Evolutionary conservation across 768 basidiomycete species (phyloP).

Genomic region (Heimioporus sp.): DNA sequence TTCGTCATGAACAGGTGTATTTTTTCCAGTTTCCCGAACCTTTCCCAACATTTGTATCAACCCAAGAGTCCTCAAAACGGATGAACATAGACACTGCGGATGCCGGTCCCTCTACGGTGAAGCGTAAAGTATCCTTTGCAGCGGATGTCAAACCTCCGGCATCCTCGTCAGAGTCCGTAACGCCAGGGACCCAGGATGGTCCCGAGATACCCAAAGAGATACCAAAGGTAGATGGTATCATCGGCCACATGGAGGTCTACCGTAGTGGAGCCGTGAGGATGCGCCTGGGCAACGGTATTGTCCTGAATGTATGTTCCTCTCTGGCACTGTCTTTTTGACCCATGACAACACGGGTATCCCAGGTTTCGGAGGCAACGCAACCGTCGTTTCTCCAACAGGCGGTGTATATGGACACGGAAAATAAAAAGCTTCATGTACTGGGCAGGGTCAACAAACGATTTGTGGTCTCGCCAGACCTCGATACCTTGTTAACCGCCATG

Average conservation of each 20-base stretch:
- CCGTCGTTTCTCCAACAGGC: constrained; percentile 90
- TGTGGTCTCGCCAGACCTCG: constrained; percentile 80
- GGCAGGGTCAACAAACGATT: constrained; percentile 89
- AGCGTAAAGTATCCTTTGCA: constrained; percentile 62
- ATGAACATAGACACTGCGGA: constrained; percentile 34
- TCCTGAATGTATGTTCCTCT: constrained; percentile 64
- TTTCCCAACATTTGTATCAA: constrained; percentile 69
- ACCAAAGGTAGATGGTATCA: constrained; percentile 64
- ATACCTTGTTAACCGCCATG: constrained; percentile 66
- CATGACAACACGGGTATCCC: constrained; percentile 25
- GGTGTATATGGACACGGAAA: constrained; percentile 61
- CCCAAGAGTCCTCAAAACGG: constrained; percentile 26
- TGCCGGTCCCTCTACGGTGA: constrained; percentile 24
- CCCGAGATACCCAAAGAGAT: constrained; percentile 26
- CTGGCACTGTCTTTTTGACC: neutral
- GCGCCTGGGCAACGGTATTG: constrained; percentile 74
- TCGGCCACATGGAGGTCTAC: constrained; percentile 85
- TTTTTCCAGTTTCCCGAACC: constrained; percentile 90
- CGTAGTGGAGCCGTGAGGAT: constrained; percentile 85
- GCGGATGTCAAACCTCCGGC: constrained; percentile 54
- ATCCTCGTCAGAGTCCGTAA: constrained; percentile 23
- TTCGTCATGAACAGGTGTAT: constrained; percentile 68
- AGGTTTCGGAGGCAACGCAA: constrained; percentile 79
- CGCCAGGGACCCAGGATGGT: constrained; percentile 16
- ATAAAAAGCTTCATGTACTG: constrained; percentile 64